Percentiles rank a stretch among this genome's conserved stretches.
phyloP scores from a whole-genome alignment of 176 grass and related monocot genomes.

The Zoysia pacifica region DNA sequence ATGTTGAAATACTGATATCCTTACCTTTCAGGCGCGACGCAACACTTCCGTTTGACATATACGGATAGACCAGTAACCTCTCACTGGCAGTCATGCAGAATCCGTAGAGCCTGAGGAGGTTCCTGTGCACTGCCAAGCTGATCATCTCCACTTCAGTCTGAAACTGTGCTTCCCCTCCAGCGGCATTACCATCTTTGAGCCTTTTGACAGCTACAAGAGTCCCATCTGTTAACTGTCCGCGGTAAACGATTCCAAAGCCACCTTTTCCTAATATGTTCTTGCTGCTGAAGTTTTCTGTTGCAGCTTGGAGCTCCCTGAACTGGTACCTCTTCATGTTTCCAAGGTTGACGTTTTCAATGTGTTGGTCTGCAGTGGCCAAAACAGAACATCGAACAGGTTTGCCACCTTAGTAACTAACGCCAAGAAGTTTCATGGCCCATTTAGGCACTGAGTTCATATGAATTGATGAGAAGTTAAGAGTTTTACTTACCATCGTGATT shows the following conservation, averaged over 20 bases:
- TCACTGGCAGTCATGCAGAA: constrained; percentile 81
- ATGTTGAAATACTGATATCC: background rate
- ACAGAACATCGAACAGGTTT: constrained; percentile 3
- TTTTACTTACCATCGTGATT: constrained; percentile 61
- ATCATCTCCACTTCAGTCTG: constrained; percentile 92
- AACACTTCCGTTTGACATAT: constrained; percentile 87
- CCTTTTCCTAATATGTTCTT: constrained; percentile 84
- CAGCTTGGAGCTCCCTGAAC: constrained; percentile 77
- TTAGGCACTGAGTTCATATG: background rate
- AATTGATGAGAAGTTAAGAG: background rate
- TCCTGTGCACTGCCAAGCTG: constrained; percentile 77
- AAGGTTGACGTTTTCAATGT: constrained; percentile 55
- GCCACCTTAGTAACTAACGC: constrained; percentile 1
- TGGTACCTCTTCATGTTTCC: constrained; percentile 75
- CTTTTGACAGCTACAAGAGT: constrained; percentile 69
- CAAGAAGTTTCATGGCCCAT: constrained; percentile 12
- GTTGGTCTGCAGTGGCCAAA: constrained; percentile 54
- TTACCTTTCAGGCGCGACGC: constrained; percentile 80
- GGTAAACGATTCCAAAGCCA: constrained; percentile 76
- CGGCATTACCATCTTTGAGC: constrained; percentile 80
- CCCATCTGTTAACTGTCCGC: constrained; percentile 64
- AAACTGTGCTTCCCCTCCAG: constrained; percentile 70
- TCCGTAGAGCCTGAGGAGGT: constrained; percentile 72
- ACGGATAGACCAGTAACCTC: constrained; percentile 82
- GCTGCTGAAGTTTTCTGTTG: constrained; percentile 79